phyloP scores from a whole-genome alignment of 345 rosid genomes.

The Xanthoceras sorbifolium region DNA sequence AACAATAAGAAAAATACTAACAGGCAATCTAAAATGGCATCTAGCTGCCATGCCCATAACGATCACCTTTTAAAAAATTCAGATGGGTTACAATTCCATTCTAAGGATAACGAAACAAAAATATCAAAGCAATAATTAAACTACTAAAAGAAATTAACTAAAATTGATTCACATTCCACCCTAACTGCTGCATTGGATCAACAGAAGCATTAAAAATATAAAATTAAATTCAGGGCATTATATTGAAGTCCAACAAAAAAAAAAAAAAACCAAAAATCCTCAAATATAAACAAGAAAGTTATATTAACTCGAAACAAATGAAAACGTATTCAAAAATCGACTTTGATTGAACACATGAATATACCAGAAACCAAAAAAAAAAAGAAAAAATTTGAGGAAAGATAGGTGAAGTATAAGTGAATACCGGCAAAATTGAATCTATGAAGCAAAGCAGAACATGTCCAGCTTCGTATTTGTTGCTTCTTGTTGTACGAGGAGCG shows the following conservation, averaged over 20 bases:
- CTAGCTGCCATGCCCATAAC: background rate
- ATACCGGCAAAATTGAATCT: background rate
- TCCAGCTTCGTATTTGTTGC: background rate
- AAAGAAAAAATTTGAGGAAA: background rate
- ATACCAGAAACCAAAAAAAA: background rate
- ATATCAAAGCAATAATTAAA: background rate
- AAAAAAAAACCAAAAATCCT: background rate
- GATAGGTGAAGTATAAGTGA: background rate
- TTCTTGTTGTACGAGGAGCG: background rate
- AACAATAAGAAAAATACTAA: background rate
- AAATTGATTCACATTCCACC: background rate
- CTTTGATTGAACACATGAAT: background rate
- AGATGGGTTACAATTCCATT: background rate
- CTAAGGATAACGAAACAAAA: background rate
- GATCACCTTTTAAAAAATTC: background rate
- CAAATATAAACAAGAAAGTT: background rate
- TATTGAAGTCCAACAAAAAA: too few species aligned
- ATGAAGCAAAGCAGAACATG: background rate
- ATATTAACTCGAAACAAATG: background rate
- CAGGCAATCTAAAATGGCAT: background rate
- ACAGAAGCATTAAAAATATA: background rate
- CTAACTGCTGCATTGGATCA: background rate
- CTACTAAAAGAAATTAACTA: background rate
- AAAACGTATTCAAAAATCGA: background rate
- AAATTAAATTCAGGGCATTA: too few species aligned